Percentiles rank a stretch among this genome's conserved stretches.
These are phyloP conservation scores for Fusarium guadeloupense DNA, from an alignment of 2,329 filamentous ascomycete species.

Conservation along the genomic window DNA sequence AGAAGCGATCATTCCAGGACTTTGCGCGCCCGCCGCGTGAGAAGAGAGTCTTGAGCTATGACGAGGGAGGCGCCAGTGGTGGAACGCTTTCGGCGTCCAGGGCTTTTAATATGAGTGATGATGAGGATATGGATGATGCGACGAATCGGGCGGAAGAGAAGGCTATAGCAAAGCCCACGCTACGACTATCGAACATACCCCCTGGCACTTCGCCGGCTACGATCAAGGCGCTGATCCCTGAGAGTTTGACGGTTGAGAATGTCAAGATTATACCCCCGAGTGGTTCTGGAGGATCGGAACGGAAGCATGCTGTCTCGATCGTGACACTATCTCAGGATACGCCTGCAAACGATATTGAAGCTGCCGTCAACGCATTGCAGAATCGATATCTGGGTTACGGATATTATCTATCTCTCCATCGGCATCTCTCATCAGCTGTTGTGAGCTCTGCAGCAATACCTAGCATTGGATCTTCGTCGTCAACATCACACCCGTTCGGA, in stretches of 20 bases:
- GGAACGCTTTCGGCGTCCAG: slow-evolving; percentile 69
- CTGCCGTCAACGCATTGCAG: slow-evolving; percentile 78
- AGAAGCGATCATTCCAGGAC: slow-evolving; percentile 62
- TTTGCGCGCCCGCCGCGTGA: slow-evolving; percentile 51
- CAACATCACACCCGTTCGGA: slow-evolving; percentile 76
- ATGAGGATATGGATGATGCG: slow-evolving; percentile 60
- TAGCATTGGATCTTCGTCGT: slow-evolving; percentile 50
- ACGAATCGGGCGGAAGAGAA: slow-evolving; percentile 62
- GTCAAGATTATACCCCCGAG: slow-evolving; percentile 73
- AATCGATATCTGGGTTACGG: slow-evolving; percentile 88
- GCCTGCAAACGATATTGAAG: slow-evolving; percentile 83
- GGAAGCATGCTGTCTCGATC: slow-evolving; percentile 79
- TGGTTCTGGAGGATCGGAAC: slow-evolving; percentile 64
- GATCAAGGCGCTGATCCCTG: slow-evolving; percentile 67
- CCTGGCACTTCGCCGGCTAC: slow-evolving; percentile 67
- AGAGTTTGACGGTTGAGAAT: slow-evolving; percentile 72
- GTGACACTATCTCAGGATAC: slow-evolving; percentile 84
- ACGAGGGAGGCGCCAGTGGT: slow-evolving; percentile 47
- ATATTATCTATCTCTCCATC: slow-evolving; percentile 80
- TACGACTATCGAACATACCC: slow-evolving; percentile 69
- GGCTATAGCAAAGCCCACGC: slow-evolving; percentile 68
- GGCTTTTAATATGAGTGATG: slow-evolving; percentile 76
- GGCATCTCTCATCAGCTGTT: slow-evolving; percentile 83
- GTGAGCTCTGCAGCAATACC: slow-evolving; percentile 54
- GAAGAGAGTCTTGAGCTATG: slow-evolving; percentile 48